Evolutionary conservation across 371 early-diverging fungal species (phyloP), one percentile per base, ranked within the genome.

Genomic region (Massospora cicadina): DNA sequence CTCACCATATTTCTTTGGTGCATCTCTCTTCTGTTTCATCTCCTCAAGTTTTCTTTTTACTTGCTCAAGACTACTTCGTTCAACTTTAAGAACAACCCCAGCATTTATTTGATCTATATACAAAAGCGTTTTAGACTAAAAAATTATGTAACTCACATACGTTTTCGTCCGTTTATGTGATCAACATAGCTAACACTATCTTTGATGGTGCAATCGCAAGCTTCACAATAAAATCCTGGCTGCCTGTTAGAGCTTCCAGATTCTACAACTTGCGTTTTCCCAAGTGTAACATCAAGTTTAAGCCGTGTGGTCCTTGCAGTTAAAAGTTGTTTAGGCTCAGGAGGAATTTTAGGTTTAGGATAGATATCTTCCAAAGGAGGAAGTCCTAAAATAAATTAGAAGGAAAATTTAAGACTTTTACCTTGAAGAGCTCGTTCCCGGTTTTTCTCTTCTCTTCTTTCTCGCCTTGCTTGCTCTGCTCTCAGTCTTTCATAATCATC

Each of bases 221-320:
- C 80, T 69, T 87, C 81, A 73, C 95, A 95, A 69, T 89, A 90
- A 67, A 86, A 95, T 17, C 95, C 95, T 0, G 93, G 91, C 71
- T 91, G 89, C 60, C 81, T 78, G 30, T 78, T 66, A 1, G 77
- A 75, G 2, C 78, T 80, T 10, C 76, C 67, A 1, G 76, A 72
- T 66, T 84, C 81, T 1, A 92, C 89, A 12, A 93, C 83, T 68
- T 87, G 86, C 0, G 83, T 81, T 70, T 89, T 92, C 66, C 90
- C 90, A 3, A 94, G 74, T 67, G 83, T 84, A 10, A 78, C 73
- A 30, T 84, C 85, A 0, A 94, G 72, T 58, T 84, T 79, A 7
- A 92, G 53, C 17, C 43, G 43, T 10, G 43, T 43, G 5, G 43
- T 43, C 17, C 43, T 43, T 5, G 43, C 43, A 43, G 43, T 43